Evolutionary conservation across 2,329 filamentous ascomycete genomes (phyloP), one percentile per base, ranked within the genome.

Genomic region (Aspergillus persii): DNA sequence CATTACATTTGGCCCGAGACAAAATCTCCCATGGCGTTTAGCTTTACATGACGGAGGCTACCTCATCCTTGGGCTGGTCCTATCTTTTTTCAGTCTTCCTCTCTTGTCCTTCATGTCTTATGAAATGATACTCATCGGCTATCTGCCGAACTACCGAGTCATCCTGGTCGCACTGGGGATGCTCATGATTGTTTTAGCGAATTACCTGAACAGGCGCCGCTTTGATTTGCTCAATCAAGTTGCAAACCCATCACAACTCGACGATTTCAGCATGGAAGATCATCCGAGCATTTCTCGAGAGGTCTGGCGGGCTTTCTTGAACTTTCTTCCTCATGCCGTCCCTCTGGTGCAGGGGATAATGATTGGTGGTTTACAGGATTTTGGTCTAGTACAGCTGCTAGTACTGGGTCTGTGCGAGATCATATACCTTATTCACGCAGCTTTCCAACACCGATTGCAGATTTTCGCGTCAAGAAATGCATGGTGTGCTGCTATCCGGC

Each of bases 111-210:
- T 23, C 39, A 54, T 54, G 52, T 31, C 52, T 12, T 54, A 54
- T n/a, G 52, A 54, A 11, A 12, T 54, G n/a, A 54, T 54, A 30
- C 52, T 54, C 33, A 54, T 54, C 33, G 52, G 52, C 12, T 54
- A 54, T 7, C 39, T 54, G 6, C 39, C 52, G 8, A 54, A 54
- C 39, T 54, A 54, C 52, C 52, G 52, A 15, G 36, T 54, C n/a
- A 47, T 27, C 23, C 27, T 54, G 1, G 52, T 54, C 36, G 26
- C 4, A 12, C 11, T 54, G 7, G 5, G 12, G 3, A 54, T 54
- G 29, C 39, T 7, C 8, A 4, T 46, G 2, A 11, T 54, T 11
- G n/a, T 47, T 31, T 31, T 12, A 9, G 11, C 30, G 11, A 54
- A 54, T n/a, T 54, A 46, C 18, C 8, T 47, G 11, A 54, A 47